These are phyloP conservation scores for Arthrobotrys iridis DNA, from an alignment of 2,329 filamentous ascomycete species.

Conservation along the genomic window DNA sequence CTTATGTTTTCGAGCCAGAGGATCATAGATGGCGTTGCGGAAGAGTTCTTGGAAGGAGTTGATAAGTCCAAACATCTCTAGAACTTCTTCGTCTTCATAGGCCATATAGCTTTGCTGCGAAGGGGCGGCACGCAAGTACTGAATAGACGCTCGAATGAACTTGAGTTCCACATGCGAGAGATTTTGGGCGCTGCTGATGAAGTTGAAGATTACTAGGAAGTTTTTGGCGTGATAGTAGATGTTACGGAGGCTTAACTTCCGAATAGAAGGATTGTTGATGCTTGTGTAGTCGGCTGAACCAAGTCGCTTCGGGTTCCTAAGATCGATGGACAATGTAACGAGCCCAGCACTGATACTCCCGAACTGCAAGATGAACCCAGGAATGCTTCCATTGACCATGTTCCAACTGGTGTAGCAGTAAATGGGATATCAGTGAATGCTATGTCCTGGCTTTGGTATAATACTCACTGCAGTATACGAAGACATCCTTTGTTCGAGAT, in stretches of 20 bases:
- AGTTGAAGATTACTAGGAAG: too few relatives aligned
- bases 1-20: background rate
- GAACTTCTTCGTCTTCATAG: background rate
- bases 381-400: background rate
- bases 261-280: too few relatives aligned
- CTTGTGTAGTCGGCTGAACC: too few relatives aligned
- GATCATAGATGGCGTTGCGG: background rate
- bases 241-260: too few relatives aligned
- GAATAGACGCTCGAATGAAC: too few relatives aligned
- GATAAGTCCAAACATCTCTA: background rate
- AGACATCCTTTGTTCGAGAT: background rate
- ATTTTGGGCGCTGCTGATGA: too few relatives aligned
- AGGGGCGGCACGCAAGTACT: too few relatives aligned
- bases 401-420: background rate
- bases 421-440: background rate
- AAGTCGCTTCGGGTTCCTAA: background rate
- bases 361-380: background rate
- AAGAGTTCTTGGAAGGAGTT: background rate
- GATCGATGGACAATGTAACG: background rate
- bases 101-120: background rate
- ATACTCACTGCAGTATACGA: background rate
- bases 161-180: too few relatives aligned
- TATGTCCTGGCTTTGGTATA: background rate
- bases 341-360: background rate
- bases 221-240: too few relatives aligned